These are phyloP conservation scores for Fomitopsis pulvina DNA, from an alignment of 768 basidiomycete species.

Conservation along the genomic window DNA sequence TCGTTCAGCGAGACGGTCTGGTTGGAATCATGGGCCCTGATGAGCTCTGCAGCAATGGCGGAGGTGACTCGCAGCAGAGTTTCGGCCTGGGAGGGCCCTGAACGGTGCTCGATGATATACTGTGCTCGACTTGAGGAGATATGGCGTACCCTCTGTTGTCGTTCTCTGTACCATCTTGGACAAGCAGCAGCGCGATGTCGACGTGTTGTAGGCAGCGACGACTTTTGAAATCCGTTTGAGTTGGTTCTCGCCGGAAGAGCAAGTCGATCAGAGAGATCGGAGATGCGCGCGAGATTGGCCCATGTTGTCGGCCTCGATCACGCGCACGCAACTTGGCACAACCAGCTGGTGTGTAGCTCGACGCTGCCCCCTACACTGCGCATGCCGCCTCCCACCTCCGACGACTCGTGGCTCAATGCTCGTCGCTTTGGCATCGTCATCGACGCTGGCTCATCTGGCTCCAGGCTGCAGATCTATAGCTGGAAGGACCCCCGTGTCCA, in stretches of 20 bases:
- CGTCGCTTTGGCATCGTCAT: conserved; percentile 92
- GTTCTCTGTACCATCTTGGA: conserved; percentile 36
- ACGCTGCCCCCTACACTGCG: conserved; percentile 18
- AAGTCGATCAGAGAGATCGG: too few species aligned
- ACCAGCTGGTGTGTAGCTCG: too few species aligned
- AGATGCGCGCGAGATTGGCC: too few species aligned
- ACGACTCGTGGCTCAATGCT: conserved; percentile 69
- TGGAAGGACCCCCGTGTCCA: conserved; percentile 80
- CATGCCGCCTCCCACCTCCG: conserved; percentile 73
- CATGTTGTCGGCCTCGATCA: not conserved
- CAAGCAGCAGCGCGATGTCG: too few species aligned
- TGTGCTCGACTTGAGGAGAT: too few species aligned
- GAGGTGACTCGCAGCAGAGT: conserved; percentile 85
- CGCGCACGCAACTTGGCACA: too few species aligned
- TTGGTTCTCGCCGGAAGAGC: too few species aligned
- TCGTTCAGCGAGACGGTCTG: conserved; percentile 81
- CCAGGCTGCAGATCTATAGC: conserved; percentile 92
- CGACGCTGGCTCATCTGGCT: conserved; percentile 98
- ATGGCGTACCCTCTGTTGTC: conserved; percentile 29
- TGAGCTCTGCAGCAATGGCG: conserved; percentile 90
- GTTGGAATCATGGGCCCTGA: conserved; percentile 77
- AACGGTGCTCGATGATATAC: too few species aligned
- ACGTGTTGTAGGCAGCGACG: too few species aligned
- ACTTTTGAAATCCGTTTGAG: too few species aligned
- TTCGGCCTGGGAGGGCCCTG: conserved; percentile 84